Conservation (phyloP, 257 asterid genomes). For the Petunia axillaris region DNA sequence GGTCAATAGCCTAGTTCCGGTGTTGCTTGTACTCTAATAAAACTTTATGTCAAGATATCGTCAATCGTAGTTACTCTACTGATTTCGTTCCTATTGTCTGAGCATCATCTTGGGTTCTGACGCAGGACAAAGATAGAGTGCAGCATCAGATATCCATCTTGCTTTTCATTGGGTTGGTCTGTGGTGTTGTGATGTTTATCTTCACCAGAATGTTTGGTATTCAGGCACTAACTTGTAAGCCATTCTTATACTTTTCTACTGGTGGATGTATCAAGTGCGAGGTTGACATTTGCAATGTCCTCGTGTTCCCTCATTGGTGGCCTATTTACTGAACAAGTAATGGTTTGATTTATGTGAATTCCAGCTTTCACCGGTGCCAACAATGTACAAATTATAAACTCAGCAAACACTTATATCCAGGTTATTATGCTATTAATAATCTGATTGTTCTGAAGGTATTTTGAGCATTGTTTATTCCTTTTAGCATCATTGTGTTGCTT, state of each 20-base stretch:
- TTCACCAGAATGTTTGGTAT: conserved; percentile 73
- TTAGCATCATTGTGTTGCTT: background rate
- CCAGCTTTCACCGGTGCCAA: conserved; percentile 87
- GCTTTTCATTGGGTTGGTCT: conserved; percentile 75
- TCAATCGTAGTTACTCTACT: background rate
- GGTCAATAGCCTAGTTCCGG: background rate
- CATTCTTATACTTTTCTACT: background rate
- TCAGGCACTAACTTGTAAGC: conserved; percentile 76
- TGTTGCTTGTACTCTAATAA: background rate
- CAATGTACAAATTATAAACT: conserved; percentile 62
- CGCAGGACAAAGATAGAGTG: conserved; percentile 77
- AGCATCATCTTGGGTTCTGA: conserved; percentile 24
- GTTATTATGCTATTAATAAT: conserved; percentile 36
- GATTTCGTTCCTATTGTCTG: background rate
- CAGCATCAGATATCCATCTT: conserved; percentile 91
- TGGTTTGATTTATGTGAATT: conserved; percentile 25
- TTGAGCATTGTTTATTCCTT: background rate
- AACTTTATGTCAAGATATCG: background rate
- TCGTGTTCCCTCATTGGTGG: background rate
- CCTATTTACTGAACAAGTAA: conserved; percentile 20
- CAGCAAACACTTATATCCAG: conserved; percentile 93
- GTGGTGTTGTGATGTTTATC: conserved; percentile 78
- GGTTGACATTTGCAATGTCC: background rate
- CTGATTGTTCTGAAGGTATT: background rate
- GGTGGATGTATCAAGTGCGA: conserved; percentile 3